Conservation (phyloP, 1,139 yeast genomes). For the Debaryomycetaceae sp. region DNA sequence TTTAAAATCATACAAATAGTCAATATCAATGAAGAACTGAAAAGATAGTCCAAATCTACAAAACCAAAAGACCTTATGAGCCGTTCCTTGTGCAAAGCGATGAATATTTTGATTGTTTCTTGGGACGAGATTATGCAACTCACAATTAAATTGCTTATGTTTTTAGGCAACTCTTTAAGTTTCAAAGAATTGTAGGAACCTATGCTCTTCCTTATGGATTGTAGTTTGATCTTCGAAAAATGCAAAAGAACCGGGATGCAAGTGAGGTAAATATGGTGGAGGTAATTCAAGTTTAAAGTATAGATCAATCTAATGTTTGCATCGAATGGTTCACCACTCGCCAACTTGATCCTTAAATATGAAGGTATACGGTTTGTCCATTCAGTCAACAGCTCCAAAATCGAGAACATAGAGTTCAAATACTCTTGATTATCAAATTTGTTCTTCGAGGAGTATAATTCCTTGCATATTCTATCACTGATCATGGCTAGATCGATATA, state of each 20-base stretch:
- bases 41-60: constrained; percentile 26
- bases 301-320: constrained; percentile 19
- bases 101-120: constrained; percentile 23
- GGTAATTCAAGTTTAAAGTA: constrained; percentile 26
- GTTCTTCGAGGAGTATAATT: constrained; percentile 17
- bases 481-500: constrained; percentile 25
- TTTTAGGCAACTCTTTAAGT: constrained; percentile 16
- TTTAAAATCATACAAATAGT: constrained; percentile 20
- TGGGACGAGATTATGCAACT: constrained; percentile 22
- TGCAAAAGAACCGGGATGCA: constrained; percentile 26
- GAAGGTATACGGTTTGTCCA: constrained; percentile 23
- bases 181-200: constrained; percentile 3
- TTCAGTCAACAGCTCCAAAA: constrained; percentile 17
- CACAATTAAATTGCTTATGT: constrained; percentile 17
- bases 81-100: constrained; percentile 17
- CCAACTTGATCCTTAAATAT: constrained; percentile 13
- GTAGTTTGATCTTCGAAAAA: constrained; percentile 18
- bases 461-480: constrained; percentile 20
- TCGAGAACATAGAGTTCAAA: constrained; percentile 15
- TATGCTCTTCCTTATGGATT: constrained; percentile 7
- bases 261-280: constrained; percentile 27
- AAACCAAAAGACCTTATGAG: constrained; percentile 23
- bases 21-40: constrained; percentile 20
- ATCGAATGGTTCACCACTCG: constrained; percentile 9
- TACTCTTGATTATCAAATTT: constrained; percentile 16